A percentile compares a stretch with the other conserved stretches of the same genome.
phyloP scores from a whole-genome alignment of 768 basidiomycete genomes.

The Boletus rubescentipes region DNA sequence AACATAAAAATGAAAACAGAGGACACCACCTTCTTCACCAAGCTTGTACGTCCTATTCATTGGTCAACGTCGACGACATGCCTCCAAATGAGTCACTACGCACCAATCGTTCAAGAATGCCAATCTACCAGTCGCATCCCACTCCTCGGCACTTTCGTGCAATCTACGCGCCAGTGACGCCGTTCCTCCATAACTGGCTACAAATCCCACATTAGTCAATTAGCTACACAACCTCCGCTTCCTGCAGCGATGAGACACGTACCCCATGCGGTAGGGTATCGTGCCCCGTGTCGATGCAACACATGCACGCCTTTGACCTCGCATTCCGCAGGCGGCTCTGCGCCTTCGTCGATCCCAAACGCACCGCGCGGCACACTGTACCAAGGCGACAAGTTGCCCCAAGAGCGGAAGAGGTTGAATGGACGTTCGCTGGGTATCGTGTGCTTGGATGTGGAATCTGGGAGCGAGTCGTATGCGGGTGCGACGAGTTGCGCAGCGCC shows the following conservation, averaged over 20 bases:
- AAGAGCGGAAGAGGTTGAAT: conserved; percentile 71
- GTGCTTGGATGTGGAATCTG: conserved; percentile 8
- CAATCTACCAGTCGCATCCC: conserved; percentile 66
- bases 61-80: conserved; percentile 1
- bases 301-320: conserved; percentile 72
- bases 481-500: conserved; percentile 63
- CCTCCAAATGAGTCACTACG: conserved; percentile 17
- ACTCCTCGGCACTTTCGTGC: conserved; percentile 51
- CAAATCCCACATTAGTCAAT: neutral
- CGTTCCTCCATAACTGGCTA: conserved; percentile 64
- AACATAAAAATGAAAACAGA: neutral
- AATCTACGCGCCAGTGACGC: conserved; percentile 56
- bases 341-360: conserved; percentile 73
- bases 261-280: conserved; percentile 69
- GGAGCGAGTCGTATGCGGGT: conserved; percentile 37
- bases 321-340: conserved; percentile 70
- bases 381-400: conserved; percentile 89
- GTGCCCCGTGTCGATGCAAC: conserved; percentile 80
- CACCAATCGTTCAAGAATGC: conserved; percentile 83
- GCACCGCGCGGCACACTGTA: conserved; percentile 63
- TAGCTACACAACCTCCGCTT: too few relatives aligned
- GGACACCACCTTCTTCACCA: conserved; percentile 69
- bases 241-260: conserved; percentile 27
- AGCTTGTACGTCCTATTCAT: conserved; percentile 78
- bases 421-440: conserved; percentile 25